phyloP scores from a whole-genome alignment of 2,329 filamentous ascomycete genomes.

The Colletotrichum australisinense region DNA sequence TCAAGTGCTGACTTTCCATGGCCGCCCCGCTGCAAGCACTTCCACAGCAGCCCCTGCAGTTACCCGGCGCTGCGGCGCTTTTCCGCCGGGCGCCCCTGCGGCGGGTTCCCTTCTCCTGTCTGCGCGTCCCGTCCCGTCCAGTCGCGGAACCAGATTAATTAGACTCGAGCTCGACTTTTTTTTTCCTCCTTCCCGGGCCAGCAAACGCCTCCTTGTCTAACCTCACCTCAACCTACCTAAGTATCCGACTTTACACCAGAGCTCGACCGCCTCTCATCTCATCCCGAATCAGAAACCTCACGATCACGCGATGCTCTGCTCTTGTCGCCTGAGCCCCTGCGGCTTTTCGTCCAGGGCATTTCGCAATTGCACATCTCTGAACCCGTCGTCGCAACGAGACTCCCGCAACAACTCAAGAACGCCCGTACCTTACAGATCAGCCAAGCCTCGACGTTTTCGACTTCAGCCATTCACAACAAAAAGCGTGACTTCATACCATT shows the following conservation, averaged over 20 bases:
- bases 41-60: background rate
- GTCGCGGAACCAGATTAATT: conserved; percentile 9
- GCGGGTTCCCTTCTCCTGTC: background rate
- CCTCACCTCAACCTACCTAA: background rate
- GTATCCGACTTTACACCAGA: background rate
- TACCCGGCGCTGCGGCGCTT: conserved; percentile 21
- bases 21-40: background rate
- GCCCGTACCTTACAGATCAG: background rate
- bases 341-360: conserved; percentile 61
- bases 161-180: conserved; percentile 16
- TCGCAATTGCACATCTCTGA: conserved; percentile 50
- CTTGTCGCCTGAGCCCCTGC: conserved; percentile 57
- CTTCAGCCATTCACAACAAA: background rate
- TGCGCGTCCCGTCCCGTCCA: conserved; percentile 23
- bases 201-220: background rate
- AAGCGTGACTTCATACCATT: conserved; percentile 35
- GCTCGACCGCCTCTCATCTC: background rate
- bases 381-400: conserved; percentile 13
- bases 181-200: background rate
- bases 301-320: conserved; percentile 56
- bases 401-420: conserved; percentile 1
- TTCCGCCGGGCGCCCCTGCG: background rate
- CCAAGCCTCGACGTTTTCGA: conserved; percentile 8
- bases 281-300: background rate
- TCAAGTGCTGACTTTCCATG: background rate